Evolutionary conservation across 1,284 basidiomycete species (phyloP).

Genomic region (Paramarasmius palmivorus): DNA sequence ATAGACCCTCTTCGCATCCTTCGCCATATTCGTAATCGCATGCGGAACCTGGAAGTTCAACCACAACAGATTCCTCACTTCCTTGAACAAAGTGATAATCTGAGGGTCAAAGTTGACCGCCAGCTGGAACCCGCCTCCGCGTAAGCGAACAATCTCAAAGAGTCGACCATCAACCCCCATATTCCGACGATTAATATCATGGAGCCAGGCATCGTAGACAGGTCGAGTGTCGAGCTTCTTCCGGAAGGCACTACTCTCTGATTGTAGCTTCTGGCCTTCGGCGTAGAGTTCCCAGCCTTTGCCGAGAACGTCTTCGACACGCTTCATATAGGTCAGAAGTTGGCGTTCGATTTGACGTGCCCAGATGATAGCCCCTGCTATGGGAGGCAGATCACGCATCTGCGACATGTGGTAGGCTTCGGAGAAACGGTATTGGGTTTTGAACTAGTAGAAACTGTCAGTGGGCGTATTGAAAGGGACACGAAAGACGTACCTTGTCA

Average conservation of each 20-base stretch:
- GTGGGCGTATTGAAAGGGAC: conserved; percentile 6
- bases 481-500: conserved; percentile 69
- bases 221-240: conserved; percentile 94
- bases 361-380: conserved; percentile 98
- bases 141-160: conserved; percentile 90
- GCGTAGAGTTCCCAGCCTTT: conserved; percentile 99
- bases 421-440: conserved; percentile 92
- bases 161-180: conserved; percentile 93
- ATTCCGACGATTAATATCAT: conserved; percentile 91
- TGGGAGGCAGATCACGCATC: conserved; percentile 95
- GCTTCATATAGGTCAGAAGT: conserved; percentile 96
- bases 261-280: conserved; percentile 97
- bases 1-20: conserved; percentile 97
- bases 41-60: conserved; percentile 94
- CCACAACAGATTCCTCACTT: conserved; percentile 95
- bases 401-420: conserved; percentile 98
- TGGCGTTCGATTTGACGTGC: conserved; percentile 97
- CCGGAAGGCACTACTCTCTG: conserved; percentile 89
- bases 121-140: conserved; percentile 82
- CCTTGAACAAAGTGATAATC: conserved; percentile 98
- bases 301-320: conserved; percentile 98
- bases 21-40: conserved; percentile 93
- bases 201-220: conserved; percentile 95
- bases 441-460: conserved; percentile 56
- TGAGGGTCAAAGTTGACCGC: conserved; percentile 98